phyloP scores from a whole-genome alignment of 768 basidiomycete species.

The Phanerochaete carnosa region DNA sequence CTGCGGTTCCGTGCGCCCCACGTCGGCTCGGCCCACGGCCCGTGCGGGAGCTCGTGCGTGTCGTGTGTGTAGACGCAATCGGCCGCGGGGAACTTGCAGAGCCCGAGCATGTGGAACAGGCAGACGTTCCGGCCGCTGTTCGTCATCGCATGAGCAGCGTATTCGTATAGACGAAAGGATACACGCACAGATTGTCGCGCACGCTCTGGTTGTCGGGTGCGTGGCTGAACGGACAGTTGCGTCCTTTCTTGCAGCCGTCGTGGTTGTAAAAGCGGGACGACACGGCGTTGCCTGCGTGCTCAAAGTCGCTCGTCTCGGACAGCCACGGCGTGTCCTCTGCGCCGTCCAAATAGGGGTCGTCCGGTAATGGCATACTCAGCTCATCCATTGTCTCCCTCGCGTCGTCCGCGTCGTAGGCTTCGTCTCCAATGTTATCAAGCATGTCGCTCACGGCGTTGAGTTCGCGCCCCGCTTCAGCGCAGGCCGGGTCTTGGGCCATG shows the following conservation, averaged over 20 bases:
- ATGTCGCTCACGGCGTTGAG: slow-evolving; percentile 12
- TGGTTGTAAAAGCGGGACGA: slow-evolving; percentile 60
- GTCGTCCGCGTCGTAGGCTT: neutral
- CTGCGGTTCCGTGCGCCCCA: neutral
- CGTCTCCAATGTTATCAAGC: neutral
- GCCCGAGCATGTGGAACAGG: slow-evolving; percentile 34
- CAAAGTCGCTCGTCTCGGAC: slow-evolving; percentile 54
- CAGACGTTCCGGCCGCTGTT: slow-evolving; percentile 54
- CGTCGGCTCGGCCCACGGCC: slow-evolving; percentile 34
- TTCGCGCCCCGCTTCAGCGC: slow-evolving; percentile 17
- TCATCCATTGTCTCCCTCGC: slow-evolving; percentile 12
- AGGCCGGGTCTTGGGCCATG: slow-evolving; percentile 26
- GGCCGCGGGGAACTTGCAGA: slow-evolving; percentile 35
- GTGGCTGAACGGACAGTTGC: slow-evolving; percentile 45
- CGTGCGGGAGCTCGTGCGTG: slow-evolving; percentile 37
- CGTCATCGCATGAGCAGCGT: neutral
- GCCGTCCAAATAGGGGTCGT: slow-evolving; percentile 32
- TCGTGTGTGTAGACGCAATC: slow-evolving; percentile 50
- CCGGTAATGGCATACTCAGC: slow-evolving; percentile 8
- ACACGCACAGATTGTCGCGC: slow-evolving; percentile 49
- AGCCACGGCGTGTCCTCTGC: slow-evolving; percentile 27
- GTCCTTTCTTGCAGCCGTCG: slow-evolving; percentile 42
- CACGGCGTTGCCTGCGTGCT: slow-evolving; percentile 46
- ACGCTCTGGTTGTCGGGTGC: slow-evolving; percentile 54
- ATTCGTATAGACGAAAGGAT: neutral